Evolutionary conservation across 495 filamentous ascomycete species (phyloP).

Genomic region (Alectoria sarmentosa): DNA sequence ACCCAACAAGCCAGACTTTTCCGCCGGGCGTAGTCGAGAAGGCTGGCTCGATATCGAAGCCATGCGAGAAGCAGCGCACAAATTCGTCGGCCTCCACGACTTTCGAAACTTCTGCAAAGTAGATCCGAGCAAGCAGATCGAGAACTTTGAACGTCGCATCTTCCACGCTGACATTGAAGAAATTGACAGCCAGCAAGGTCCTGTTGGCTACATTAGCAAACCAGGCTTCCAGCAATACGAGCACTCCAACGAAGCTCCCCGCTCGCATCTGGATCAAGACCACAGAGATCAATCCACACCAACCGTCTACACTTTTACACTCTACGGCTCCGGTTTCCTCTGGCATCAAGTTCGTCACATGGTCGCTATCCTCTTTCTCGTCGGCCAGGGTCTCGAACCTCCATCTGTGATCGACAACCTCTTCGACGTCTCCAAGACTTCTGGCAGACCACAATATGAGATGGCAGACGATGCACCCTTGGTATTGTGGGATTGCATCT

Average conservation of each 20-base stretch:
- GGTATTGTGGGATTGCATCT: slow-evolving; percentile 92
- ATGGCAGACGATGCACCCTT: slow-evolving; percentile 87
- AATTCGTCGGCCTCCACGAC: slow-evolving; percentile 78
- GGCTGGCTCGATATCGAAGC: slow-evolving; percentile 73
- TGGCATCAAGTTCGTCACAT: slow-evolving; percentile 98
- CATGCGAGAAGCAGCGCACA: slow-evolving; percentile 74
- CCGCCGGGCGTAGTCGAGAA: slow-evolving; percentile 31
- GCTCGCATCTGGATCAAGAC: neutral
- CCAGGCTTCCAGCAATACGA: slow-evolving; percentile 16
- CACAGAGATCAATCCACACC: slow-evolving; percentile 30
- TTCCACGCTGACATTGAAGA: slow-evolving; percentile 69
- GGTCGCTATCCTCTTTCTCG: slow-evolving; percentile 74
- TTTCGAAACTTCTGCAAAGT: slow-evolving; percentile 96
- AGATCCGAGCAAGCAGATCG: slow-evolving; percentile 77
- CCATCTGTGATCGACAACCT: slow-evolving; percentile 64
- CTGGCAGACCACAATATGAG: slow-evolving; percentile 70
- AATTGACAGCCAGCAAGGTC: slow-evolving; percentile 42
- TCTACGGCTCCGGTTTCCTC: slow-evolving; percentile 88
- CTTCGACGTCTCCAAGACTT: slow-evolving; percentile 61
- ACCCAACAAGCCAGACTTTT: neutral
- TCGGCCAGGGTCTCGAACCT: slow-evolving; percentile 83
- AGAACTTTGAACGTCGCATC: slow-evolving; percentile 70
- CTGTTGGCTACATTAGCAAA: slow-evolving; percentile 16
- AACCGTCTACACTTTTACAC: slow-evolving; percentile 75
- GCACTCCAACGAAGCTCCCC: slow-evolving; percentile 19